A percentile compares a stretch with the other conserved stretches of the same genome.
phyloP scores from a whole-genome alignment of 2,329 filamentous ascomycete genomes.

The Trichothecium sympodiale region DNA sequence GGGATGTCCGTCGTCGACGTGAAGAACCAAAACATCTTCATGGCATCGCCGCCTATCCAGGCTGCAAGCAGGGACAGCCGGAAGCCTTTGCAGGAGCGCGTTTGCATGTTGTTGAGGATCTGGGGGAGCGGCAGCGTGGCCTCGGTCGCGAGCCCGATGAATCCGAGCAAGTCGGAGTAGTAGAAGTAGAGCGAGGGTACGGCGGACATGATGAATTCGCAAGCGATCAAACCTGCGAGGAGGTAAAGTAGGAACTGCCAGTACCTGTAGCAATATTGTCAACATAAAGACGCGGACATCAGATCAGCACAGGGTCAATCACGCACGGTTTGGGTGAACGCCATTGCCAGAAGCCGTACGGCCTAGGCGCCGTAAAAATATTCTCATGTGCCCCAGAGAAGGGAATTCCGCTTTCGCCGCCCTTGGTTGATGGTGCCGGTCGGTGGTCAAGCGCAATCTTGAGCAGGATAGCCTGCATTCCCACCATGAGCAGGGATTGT shows the following conservation, averaged over 20 bases:
- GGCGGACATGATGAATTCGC: conserved; percentile 57
- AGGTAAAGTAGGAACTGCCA: conserved; percentile 69
- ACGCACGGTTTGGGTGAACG: conserved; percentile 54
- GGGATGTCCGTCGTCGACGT: conserved; percentile 60
- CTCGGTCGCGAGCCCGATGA: conserved; percentile 67
- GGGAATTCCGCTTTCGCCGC: conserved; percentile 48
- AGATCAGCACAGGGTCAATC: not conserved
- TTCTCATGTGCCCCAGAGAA: conserved; percentile 44
- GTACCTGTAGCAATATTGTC: conserved; percentile 37
- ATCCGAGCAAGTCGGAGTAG: conserved; percentile 61
- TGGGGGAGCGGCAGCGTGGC: conserved; percentile 75
- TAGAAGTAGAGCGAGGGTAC: conserved; percentile 44
- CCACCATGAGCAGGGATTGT: conserved; percentile 55
- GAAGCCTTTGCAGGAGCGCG: conserved; percentile 66
- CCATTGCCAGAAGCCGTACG: conserved; percentile 80
- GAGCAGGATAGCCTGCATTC: conserved; percentile 50
- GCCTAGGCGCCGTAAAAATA: conserved; percentile 34
- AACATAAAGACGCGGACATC: not conserved
- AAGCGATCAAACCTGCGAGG: conserved; percentile 44
- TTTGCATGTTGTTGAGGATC: conserved; percentile 58
- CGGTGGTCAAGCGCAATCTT: conserved; percentile 60
- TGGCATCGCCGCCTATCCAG: conserved; percentile 70
- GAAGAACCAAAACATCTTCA: conserved; percentile 86
- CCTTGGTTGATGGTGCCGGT: conserved; percentile 46
- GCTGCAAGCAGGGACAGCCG: conserved; percentile 63